Evolutionary conservation across 2,329 filamentous ascomycete species (phyloP), one percentile per base, ranked within the genome.

Genomic region (Paraconiothyrium brasiliense): DNA sequence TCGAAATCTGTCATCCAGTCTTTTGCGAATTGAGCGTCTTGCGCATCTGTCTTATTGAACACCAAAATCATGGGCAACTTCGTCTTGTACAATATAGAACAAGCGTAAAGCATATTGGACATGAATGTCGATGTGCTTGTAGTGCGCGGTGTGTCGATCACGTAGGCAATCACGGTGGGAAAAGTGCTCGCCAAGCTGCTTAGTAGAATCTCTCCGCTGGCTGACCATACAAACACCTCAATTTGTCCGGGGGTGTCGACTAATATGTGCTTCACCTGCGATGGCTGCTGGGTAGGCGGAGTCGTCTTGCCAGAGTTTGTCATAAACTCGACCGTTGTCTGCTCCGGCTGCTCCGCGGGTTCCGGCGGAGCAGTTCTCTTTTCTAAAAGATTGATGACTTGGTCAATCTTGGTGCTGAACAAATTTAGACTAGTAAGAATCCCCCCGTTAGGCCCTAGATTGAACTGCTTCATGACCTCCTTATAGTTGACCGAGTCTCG

Each of bases 1-100:
- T 99, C 95, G 73, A 97, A 99, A 79, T 99, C 94, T 6, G 94
- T 97, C 95, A 99, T 99, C 95, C 96, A 99, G 76, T 98, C 93
- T 81, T 94, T 95, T 1, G 94, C 95, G 73, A 97, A 97, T 30
- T 87, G 86, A 0, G 93, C 92, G 72, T 96, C 91, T 78, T 97
- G 93, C 46, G 97, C 93, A 73, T 99, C 95, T 0, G 94, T 97
- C 83, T 99, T 99, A 84, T 99, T 99, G 85, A 99, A 98, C 11
- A 99, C 95, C 8, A 99, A 83, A 57, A 99, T 96, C 95, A 99
- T 99, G 27, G 95, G 95, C 0, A 99, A 85, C 78, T 97, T 97
- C 1, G 94, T 98, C 84, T 98, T 98, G 87, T 99, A 99, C 16
- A 99, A 87, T 67, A 99, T 99, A 62, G 92, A 97, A 84, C 95